phyloP scores from a whole-genome alignment of 2,329 filamentous ascomycete genomes.

The Curvularia verruculosa region DNA sequence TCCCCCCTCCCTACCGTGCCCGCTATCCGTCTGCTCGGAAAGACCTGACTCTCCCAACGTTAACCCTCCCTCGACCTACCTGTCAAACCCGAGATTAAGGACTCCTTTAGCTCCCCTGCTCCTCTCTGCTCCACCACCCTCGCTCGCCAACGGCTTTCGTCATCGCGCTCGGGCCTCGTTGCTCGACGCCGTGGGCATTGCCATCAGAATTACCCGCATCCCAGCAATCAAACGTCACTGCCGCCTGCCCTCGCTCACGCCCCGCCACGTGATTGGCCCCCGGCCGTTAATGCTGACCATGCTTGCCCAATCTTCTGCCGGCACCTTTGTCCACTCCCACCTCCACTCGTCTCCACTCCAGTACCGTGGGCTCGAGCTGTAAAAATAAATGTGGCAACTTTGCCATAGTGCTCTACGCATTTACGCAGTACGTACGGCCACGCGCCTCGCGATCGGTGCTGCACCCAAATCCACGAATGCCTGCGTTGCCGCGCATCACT shows the following conservation, averaged over 20 bases:
- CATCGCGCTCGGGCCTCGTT: constrained; percentile 27
- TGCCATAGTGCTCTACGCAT: no score
- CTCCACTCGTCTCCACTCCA: constrained; percentile 16
- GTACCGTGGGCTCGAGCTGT: constrained; percentile 18
- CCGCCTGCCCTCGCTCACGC: constrained; percentile 15
- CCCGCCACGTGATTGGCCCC: constrained; percentile 7
- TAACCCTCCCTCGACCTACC: constrained; percentile 27
- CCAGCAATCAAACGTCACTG: constrained; percentile 5
- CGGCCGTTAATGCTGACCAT: constrained; percentile 14
- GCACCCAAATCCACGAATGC: constrained; percentile 26
- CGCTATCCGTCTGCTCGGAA: constrained; percentile 33
- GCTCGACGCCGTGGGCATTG: constrained; percentile 18
- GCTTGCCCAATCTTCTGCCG: constrained; percentile 23
- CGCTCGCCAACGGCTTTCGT: constrained; percentile 25
- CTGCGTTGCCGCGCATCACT: constrained; percentile 25
- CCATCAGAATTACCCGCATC: constrained; percentile 2
- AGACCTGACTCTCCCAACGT: constrained; percentile 20
- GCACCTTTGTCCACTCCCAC: constrained; percentile 19
- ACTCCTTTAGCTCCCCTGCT: constrained; percentile 29
- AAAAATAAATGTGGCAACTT: constrained; percentile 45
- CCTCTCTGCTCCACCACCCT: constrained; percentile 13
- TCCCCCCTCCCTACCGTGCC: no score
- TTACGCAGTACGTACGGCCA: no score
- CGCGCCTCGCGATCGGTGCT: constrained; percentile 14
- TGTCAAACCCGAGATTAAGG: constrained; percentile 49